These are phyloP conservation scores for Thalassiosira ordinaria DNA, from an alignment of 352 stramenopile genomes.

Conservation along the genomic window DNA sequence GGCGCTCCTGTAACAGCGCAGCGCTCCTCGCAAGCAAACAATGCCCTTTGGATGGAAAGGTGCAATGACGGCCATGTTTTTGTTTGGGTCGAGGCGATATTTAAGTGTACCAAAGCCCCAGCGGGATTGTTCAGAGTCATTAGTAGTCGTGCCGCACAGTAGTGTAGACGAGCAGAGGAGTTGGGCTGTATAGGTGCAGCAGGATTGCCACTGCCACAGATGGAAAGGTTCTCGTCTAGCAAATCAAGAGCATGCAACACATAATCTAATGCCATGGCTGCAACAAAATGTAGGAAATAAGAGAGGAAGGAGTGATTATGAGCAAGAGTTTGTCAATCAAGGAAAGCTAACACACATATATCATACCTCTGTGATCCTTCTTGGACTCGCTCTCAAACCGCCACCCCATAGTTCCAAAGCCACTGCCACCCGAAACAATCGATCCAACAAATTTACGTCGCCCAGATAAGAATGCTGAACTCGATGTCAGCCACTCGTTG, in stretches of 20 bases:
- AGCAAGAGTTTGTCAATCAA: background rate
- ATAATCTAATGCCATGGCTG: slow-evolving; percentile 47
- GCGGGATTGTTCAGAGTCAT: slow-evolving; percentile 52
- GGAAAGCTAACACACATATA: background rate
- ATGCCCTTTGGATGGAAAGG: slow-evolving; percentile 58
- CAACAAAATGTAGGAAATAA: background rate
- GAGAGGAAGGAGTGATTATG: background rate
- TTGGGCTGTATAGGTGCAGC: slow-evolving; percentile 12
- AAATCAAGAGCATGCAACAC: slow-evolving; percentile 51
- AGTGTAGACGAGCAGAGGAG: slow-evolving; percentile 64
- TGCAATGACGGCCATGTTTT: slow-evolving; percentile 73
- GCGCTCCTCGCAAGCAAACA: slow-evolving; percentile 67
- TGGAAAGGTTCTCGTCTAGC: slow-evolving; percentile 39
- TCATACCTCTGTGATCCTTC: slow-evolving; percentile 64
- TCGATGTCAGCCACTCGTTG: slow-evolving; percentile 4
- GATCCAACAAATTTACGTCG: slow-evolving; percentile 62
- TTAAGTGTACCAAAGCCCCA: slow-evolving; percentile 63
- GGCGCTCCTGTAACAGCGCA: background rate
- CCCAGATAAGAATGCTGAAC: background rate
- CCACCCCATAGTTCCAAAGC: slow-evolving; percentile 30
- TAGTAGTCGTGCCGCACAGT: slow-evolving; percentile 73
- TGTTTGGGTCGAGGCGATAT: slow-evolving; percentile 56
- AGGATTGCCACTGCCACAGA: slow-evolving; percentile 9
- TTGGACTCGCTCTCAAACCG: slow-evolving; percentile 56
- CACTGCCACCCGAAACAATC: slow-evolving; percentile 51